These are phyloP conservation scores for Camellia oleifera DNA, from an alignment of 179 eudicot genomes.

Conservation along the genomic window DNA sequence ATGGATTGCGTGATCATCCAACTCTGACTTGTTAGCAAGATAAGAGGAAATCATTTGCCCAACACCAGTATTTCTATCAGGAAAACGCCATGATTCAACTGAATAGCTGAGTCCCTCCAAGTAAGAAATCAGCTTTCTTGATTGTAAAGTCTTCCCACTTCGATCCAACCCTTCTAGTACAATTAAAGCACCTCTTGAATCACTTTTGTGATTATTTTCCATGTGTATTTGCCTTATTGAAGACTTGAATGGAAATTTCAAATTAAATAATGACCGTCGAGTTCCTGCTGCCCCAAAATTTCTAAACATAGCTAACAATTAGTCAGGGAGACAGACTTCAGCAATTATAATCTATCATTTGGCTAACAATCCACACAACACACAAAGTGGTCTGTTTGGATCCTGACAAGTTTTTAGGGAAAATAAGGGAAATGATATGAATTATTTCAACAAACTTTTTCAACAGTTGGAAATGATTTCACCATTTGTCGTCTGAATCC, in stretches of 20 bases:
- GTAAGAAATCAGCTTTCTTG: slow-evolving; percentile 42
- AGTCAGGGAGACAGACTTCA: not conserved
- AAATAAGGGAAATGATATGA: not conserved
- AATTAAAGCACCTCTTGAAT: slow-evolving; percentile 77
- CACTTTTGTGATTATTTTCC: slow-evolving; percentile 33
- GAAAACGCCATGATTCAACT: slow-evolving; percentile 85
- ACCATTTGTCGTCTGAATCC: not conserved
- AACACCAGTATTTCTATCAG: slow-evolving; percentile 72
- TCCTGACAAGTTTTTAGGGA: not conserved
- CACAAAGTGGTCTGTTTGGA: not conserved
- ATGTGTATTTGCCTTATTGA: slow-evolving; percentile 44
- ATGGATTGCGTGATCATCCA: slow-evolving; percentile 82
- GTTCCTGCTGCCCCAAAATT: slow-evolving; percentile 20
- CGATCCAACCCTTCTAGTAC: slow-evolving; percentile 95
- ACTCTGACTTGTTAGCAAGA: slow-evolving; percentile 67
- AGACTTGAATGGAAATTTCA: slow-evolving; percentile 24
- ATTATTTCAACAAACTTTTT: not conserved
- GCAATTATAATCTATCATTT: not conserved
- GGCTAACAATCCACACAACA: not conserved
- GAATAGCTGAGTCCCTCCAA: slow-evolving; percentile 58
- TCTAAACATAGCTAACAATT: slow-evolving; percentile 8
- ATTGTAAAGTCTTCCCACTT: slow-evolving; percentile 92
- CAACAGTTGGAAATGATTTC: not conserved
- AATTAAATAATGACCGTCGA: slow-evolving; percentile 12
- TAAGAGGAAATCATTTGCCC: slow-evolving; percentile 88